Base-by-base conservation (phyloP, 2,329 filamentous ascomycete species). In the Scedosporium boydii region DNA sequence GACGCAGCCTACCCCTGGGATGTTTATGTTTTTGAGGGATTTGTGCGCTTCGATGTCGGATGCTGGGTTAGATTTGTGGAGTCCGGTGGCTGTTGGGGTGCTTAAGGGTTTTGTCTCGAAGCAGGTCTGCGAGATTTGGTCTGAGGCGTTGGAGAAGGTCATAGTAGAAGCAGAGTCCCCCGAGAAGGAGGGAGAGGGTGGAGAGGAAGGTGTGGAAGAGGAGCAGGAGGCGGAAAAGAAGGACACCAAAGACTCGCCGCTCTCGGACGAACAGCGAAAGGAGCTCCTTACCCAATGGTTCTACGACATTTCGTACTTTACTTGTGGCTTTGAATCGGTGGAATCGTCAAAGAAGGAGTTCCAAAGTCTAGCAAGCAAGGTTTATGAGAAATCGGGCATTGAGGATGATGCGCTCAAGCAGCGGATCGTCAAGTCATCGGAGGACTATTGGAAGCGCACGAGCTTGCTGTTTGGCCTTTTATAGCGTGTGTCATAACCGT, bases 381-480 rank as follows among this genome's bases (percentile, higher is more conserved):
- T 84, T 1, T 75, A 77, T 42, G 67, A 75, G 44, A 78, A 74
- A 48, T 76, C 77, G 1, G 80, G 78, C 2, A 68, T 87, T 6
- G 80, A 81, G 0, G 70, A 81, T 3, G 78, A 81, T 29, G 73
- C 78, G 10, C 75, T 73, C 5, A 77, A 76, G 16, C 74, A 80
- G 55, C 83, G 83, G 65, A 73, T 96, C 44, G 74, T 71, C 67
- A 89, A 87, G 73, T 77, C 80, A 16, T 84, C 90, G 5, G 78
- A 81, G 56, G 90, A 93, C 60, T 96, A 95, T 73, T 95, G 90
- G 86, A 90, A 88, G 77, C 85, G 89, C 69, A 95, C 90, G 10
- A 87, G 84, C 72, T 74, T 97, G 65, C 74, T 97, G 27, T 96
- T 97, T 75, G 91, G 89, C 2, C 76, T 96, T 63, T 75, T 97